Base-by-base conservation (phyloP, 495 filamentous ascomycete genomes). In the Daldinia concentrica region DNA sequence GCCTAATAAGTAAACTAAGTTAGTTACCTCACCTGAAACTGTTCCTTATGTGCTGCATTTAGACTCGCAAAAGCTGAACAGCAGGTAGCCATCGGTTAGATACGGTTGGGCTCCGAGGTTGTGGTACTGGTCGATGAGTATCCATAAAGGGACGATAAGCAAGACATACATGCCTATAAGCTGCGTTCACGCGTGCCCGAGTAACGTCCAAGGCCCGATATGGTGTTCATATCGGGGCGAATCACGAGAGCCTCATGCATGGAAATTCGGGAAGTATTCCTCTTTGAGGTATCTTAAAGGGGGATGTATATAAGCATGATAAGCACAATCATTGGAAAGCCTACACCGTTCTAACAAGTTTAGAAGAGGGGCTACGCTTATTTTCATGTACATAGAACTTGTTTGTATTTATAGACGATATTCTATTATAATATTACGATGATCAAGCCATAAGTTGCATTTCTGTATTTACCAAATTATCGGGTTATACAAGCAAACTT, bases 181-280 rank as follows among this genome's bases (percentile, higher is more conserved):
- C 36, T 55, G 56, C 58, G 54, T 26, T 30, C 50, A 43, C 45
- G 62, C 57, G 52, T 66, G 69, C 62, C 54, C 48, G 26, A 24
- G 62, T 58, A n/a, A 24, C 61, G 17, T 26, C 34, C 32, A 58
- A 30, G 17, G 52, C 61, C 65, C 41, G 32, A 73, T 58, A 50
- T 17, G 66, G 71, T 55, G 66, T 62, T 17, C 43, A 54, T 65
- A n/a, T 66, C 52, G 62, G 61, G 29, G 52, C 51, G 58, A 58
- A 45, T 30, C 50, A 26, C 29, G 52, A 50, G 65, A 73, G 64
- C 48, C 66, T 73, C 66, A 73, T 69, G 66, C 71, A 73, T 73
- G 62, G 71, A 69, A 73, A 34, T 73, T 73, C 71, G 71, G 61
- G 71, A 73, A 73, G 57, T 54, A 62, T 69, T 66, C 70, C 70